Conservation (phyloP, 352 stramenopile genomes). For the Phytophthora sansomeana region DNA sequence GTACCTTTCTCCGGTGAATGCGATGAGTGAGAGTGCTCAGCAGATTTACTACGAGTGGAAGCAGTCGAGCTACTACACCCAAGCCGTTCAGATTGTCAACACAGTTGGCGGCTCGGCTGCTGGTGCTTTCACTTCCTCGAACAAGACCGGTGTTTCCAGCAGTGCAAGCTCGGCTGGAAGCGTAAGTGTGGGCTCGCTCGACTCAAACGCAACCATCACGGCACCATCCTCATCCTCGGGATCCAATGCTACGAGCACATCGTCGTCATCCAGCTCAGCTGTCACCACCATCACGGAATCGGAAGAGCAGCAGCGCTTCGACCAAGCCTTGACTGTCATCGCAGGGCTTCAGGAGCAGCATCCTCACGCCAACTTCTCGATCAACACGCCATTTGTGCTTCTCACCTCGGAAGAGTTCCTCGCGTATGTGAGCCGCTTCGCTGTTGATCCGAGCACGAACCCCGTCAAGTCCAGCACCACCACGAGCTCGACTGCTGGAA, state of each 20-base stretch:
- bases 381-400: conserved; percentile 67
- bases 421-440: conserved; percentile 58
- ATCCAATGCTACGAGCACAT: conserved; percentile 16
- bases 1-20: conserved; percentile 11
- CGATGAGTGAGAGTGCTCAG: conserved; percentile 19
- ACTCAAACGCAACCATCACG: conserved; percentile 32
- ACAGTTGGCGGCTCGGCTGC: conserved; percentile 24
- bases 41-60: conserved; percentile 46
- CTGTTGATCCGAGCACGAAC: conserved; percentile 31
- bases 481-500: conserved; percentile 29
- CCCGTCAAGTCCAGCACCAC: conserved; percentile 28
- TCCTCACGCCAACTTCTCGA: conserved; percentile 61
- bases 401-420: conserved; percentile 69
- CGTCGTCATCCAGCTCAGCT: conserved; percentile 17
- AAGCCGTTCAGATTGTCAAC: conserved; percentile 40
- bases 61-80: conserved; percentile 47
- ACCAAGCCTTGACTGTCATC: conserved; percentile 48
- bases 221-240: conserved; percentile 19
- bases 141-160: conserved; percentile 24
- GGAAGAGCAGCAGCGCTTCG: conserved; percentile 63
- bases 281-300: conserved; percentile 25
- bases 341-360: conserved; percentile 54
- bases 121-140: conserved; percentile 24
- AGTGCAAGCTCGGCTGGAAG: conserved; percentile 15
- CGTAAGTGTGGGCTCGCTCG: conserved; percentile 24